Base-by-base conservation (phyloP, 148 eudicot genomes). In the Camellia sinensis region DNA sequence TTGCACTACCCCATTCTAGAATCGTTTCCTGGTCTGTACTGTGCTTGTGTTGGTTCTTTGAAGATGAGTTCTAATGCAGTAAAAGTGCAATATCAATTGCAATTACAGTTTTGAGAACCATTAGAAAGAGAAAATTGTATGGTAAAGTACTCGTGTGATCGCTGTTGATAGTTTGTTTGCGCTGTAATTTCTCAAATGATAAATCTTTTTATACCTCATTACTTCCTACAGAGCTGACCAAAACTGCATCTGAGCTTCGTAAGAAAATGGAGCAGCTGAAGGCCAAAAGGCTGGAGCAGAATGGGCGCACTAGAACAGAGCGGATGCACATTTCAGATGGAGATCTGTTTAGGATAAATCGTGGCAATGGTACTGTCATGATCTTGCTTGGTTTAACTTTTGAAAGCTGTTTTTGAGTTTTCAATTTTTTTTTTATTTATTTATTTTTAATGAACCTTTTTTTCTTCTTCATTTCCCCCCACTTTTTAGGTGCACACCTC, bases 211-310 rank as follows among this genome's bases (percentile, higher is more conserved):
- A 13, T 52, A 50, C 37, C 41, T 54, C 66, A 18, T 74, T 76
- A 37, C 4, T 76, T 79, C 64, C 6, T 18, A 65, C 89, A 89
- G 91, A 89, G 68, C 66, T 89, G 79, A 78, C 3, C 29, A 82
- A 60, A 67, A 67, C 86, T 62, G 85, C 89, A 82, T 78, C 86
- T 71, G 87, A 89, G 74, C 84, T 89, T 73, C 87, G 84, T 15
- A 19, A 59, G 60, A 85, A 80, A 79, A 54, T 79, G 77, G 78
- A 71, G 80, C 71, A 85, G 21, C 80, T 69, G 69, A 81, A 68
- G 41, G 15, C 71, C 48, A 79, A 82, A 48, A 82, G 78, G 68
- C 56, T 71, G 5, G 79, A 82, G 52, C 66, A 68, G 76, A 54
- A 46, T 48, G 74, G 56, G 37, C 40, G 52, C 67, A 18, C 19